Evolutionary conservation across 106 monocot species (phyloP), one percentile per base, ranked within the genome.

Genomic region (Dioscorea alata): DNA sequence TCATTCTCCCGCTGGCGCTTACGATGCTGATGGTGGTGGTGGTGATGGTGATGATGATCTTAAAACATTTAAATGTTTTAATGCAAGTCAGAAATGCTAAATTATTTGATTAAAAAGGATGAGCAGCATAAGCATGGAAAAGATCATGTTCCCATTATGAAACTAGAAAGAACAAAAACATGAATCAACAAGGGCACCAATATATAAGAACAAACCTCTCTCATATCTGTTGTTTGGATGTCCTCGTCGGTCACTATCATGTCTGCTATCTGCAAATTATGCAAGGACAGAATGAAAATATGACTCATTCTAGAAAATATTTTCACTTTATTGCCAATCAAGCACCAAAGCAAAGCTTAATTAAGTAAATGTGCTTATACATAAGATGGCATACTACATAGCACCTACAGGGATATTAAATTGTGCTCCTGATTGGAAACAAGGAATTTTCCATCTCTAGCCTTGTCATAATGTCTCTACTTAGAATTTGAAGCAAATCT

Each of bases 1-100:
- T 88, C 91, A 68, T 95, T 89, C 61, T 89, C 88, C 25, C 88
- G 76, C n/a, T 77, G 74, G 0, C 95, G 77, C 60, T 96, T 96
- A 17, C 86, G 70, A 33, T 78, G n/a, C n/a, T n/a, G 28, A 28
- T 28, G 28, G 28, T 28, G 28, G 28, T 28, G 28, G 28, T 28
- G 28, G 28, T 28, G 28, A 3, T 28, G 28, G 3, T 28, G 28
- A 28, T 28, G 28, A 28, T 28, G 28, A 28, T 28, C 28, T 28
- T 68, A 73, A 82, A 87, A 81, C 90, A 87, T 89, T 51, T 24
- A 10, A 22, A 23, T 10, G 23, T 62, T 17, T 17, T 25, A 23
- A 49, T 28, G 9, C 12, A 32, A 33, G n/a, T 34, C 20, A 54
- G 52, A 68, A 23, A 52, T 19, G 17, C 15, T 16, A 15, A 0